A percentile compares a stretch with the other conserved stretches of the same genome.
Evolutionary conservation across 352 stramenopile genomes (phyloP).

Genomic region (Phytophthora melonis): DNA sequence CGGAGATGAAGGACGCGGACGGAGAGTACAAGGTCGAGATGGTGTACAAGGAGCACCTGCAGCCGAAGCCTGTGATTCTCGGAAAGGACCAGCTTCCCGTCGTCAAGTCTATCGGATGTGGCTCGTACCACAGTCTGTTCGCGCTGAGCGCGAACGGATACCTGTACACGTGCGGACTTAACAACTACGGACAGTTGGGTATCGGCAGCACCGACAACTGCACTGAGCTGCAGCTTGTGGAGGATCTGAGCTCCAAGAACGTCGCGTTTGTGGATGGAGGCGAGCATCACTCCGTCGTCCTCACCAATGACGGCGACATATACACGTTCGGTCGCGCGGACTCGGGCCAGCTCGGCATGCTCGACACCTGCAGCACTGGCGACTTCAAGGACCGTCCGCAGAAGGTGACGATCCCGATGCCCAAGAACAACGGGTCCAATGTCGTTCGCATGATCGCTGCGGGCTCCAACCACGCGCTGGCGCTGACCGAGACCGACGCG

Average conservation of each 20-base stretch:
- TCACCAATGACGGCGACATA: conserved; percentile 89
- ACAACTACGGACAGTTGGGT: conserved; percentile 98
- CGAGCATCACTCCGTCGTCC: conserved; percentile 92
- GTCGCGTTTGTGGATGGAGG: conserved; percentile 87
- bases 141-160: conserved; percentile 67
- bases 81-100: conserved; percentile 56
- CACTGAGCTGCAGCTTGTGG: conserved; percentile 75
- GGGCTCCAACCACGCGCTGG: conserved; percentile 91
- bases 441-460: conserved; percentile 63
- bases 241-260: conserved; percentile 72
- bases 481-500: conserved; percentile 74
- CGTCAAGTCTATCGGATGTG: conserved; percentile 88
- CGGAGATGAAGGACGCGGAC: conserved; percentile 71
- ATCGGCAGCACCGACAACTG: conserved; percentile 88
- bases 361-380: conserved; percentile 76
- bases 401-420: conserved; percentile 62
- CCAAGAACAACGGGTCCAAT: conserved; percentile 34
- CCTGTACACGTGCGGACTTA: conserved; percentile 94
- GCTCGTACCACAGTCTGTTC: conserved; percentile 91
- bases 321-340: conserved; percentile 95
- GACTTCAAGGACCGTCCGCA: conserved; percentile 86
- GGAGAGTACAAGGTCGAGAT: conserved; percentile 80
- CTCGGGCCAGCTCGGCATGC: conserved; percentile 93
- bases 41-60: conserved; percentile 86
- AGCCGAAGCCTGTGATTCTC: conserved; percentile 72